A percentile compares a stretch with the other conserved stretches of the same genome.
phyloP scores from a whole-genome alignment of 805 yeast species.

The Metschnikowia kunwiensis region DNA sequence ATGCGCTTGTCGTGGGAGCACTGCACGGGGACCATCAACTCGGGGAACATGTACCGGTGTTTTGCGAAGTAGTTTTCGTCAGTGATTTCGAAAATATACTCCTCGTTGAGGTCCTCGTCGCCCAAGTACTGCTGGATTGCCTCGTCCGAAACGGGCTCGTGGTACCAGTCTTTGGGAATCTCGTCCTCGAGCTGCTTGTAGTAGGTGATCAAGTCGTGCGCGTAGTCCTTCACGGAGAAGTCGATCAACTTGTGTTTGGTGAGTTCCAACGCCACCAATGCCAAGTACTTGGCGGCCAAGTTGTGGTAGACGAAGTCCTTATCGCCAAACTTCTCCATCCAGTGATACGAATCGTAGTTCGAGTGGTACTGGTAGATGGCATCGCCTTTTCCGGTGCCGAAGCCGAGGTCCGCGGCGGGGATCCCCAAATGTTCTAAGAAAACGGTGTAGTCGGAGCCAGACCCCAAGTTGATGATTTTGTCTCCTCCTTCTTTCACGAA shows the following conservation, averaged over 20 bases:
- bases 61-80: conserved; percentile 6
- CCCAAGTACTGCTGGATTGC: conserved; percentile 10
- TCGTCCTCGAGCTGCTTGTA: conserved; percentile 29
- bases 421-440: conserved; percentile 68
- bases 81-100: conserved; percentile 12
- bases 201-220: conserved; percentile 38
- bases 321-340: conserved; percentile 54
- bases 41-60: conserved; percentile 12
- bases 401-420: conserved; percentile 48
- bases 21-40: conserved; percentile 12
- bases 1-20: conserved; percentile 13
- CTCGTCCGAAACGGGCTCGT: conserved; percentile 14
- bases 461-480: conserved; percentile 27
- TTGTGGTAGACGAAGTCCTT: conserved; percentile 53
- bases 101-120: conserved; percentile 12
- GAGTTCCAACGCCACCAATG: conserved; percentile 51
- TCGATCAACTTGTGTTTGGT: conserved; percentile 57
- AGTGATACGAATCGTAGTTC: conserved; percentile 53
- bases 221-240: conserved; percentile 46
- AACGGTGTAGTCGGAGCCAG: conserved; percentile 48
- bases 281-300: conserved; percentile 56
- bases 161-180: conserved; percentile 38
- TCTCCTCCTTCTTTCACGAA: conserved; percentile 37
- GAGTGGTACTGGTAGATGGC: conserved; percentile 59
- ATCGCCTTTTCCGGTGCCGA: conserved; percentile 36